Conservation (phyloP, 164 flowering plant species). For the Chimonanthus salicifolius region DNA sequence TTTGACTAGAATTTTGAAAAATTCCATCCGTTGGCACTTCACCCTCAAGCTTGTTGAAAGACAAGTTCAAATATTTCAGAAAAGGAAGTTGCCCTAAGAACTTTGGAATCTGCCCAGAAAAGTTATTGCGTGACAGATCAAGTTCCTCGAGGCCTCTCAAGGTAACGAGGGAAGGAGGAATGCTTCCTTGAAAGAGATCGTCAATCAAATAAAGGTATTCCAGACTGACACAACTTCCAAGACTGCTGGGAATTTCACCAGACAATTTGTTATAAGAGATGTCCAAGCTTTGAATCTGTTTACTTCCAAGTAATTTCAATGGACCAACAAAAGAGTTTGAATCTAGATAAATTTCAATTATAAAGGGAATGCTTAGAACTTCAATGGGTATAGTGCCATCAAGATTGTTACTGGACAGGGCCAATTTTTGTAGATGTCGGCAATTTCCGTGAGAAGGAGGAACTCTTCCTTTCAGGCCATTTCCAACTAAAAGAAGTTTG, state of each 20-base stretch:
- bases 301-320: conserved; percentile 21
- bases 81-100: neutral
- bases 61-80: neutral
- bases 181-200: conserved; percentile 6
- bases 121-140: conserved; percentile 11
- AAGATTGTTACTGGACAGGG: conserved; percentile 7
- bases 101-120: conserved; percentile 9
- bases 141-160: neutral
- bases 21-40: too few relatives aligned
- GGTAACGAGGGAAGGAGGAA: neutral
- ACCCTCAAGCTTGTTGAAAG: conserved; percentile 12
- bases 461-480: conserved; percentile 21
- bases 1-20: too few relatives aligned
- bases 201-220: neutral
- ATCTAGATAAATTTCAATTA: neutral
- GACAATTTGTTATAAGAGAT: conserved; percentile 9
- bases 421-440: neutral
- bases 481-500: neutral
- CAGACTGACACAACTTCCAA: conserved; percentile 17
- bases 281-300: conserved; percentile 5
- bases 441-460: conserved; percentile 4
- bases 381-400: conserved; percentile 12
- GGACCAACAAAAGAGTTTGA: conserved; percentile 17
- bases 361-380: neutral
- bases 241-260: conserved; percentile 10